A percentile compares a stretch with the other conserved stretches of the same genome.
Evolutionary conservation across 768 basidiomycete species (phyloP).

Genomic region (Lactarius psammicola): DNA sequence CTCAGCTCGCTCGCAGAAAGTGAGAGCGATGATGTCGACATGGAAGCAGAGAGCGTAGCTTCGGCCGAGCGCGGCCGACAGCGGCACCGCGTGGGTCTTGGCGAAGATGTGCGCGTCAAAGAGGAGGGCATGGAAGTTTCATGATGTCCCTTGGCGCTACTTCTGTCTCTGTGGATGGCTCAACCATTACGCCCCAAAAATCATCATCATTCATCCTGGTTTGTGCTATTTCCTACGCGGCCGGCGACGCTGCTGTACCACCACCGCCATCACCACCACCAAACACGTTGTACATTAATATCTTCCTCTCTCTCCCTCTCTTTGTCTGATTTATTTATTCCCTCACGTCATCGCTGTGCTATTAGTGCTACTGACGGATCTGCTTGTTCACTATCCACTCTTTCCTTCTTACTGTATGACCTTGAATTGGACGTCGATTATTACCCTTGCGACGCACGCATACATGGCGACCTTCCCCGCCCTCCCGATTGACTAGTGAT

Average conservation of each 20-base stretch:
- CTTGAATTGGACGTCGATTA: slow-evolving; percentile 17
- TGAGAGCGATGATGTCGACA: slow-evolving; percentile 27
- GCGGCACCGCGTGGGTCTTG: slow-evolving; percentile 21
- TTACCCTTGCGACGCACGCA: slow-evolving; percentile 6
- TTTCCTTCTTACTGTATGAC: slow-evolving; percentile 2
- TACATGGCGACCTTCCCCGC: not conserved
- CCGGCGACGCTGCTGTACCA: slow-evolving; percentile 9
- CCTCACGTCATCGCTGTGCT: slow-evolving; percentile 20
- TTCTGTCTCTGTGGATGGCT: not conserved
- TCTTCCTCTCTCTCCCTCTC: not conserved
- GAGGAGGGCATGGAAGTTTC: slow-evolving; percentile 29
- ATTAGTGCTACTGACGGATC: slow-evolving; percentile 20
- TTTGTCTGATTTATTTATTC: slow-evolving; percentile 14
- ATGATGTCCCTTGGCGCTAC: slow-evolving; percentile 17
- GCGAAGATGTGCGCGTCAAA: slow-evolving; percentile 24
- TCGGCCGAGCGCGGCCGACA: slow-evolving; percentile 22
- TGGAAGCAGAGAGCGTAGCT: slow-evolving; percentile 12
- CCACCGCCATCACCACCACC: not conserved
- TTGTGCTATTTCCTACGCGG: not conserved
- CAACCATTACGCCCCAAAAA: slow-evolving; percentile 1
- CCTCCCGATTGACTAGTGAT: slow-evolving; percentile 14
- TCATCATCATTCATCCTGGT: not conserved
- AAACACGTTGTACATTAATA: slow-evolving; percentile 12
- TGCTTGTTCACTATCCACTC: slow-evolving; percentile 8
- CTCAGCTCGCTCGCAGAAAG: slow-evolving; percentile 22